phyloP scores from a whole-genome alignment of 345 rosid genomes.

The Clarkia xantiana region DNA sequence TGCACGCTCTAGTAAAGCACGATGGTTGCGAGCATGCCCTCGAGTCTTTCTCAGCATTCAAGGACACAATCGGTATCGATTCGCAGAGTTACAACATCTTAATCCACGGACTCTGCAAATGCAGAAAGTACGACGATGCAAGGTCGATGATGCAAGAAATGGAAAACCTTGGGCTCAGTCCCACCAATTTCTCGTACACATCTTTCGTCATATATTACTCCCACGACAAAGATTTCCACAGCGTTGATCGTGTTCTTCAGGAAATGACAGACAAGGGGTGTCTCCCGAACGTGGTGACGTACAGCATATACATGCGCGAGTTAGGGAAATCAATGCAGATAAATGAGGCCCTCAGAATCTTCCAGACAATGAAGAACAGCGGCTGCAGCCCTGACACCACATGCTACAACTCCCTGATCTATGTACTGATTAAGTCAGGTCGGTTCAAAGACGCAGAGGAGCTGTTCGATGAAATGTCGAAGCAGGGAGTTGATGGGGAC shows the following conservation, averaged over 20 bases:
- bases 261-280: slow-evolving; percentile 60
- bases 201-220: slow-evolving; percentile 58
- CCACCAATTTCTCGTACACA: slow-evolving; percentile 50
- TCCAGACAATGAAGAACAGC: slow-evolving; percentile 53
- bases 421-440: slow-evolving; percentile 47
- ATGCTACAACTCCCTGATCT: slow-evolving; percentile 57
- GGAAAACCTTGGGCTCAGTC: slow-evolving; percentile 33
- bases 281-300: slow-evolving; percentile 44
- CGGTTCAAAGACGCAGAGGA: slow-evolving; percentile 55
- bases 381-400: slow-evolving; percentile 52
- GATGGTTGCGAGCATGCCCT: slow-evolving; percentile 54
- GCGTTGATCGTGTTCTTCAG: slow-evolving; percentile 33
- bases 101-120: slow-evolving; percentile 73
- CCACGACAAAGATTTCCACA: slow-evolving; percentile 51
- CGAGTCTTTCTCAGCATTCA: slow-evolving; percentile 27
- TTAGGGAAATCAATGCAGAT: slow-evolving; percentile 56
- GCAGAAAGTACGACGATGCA: slow-evolving; percentile 44
- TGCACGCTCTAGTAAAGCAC: slow-evolving; percentile 75
- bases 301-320: slow-evolving; percentile 59
- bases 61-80: slow-evolving; percentile 22
- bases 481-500: slow-evolving; percentile 42
- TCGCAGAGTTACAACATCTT: slow-evolving; percentile 36
- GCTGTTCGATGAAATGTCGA: slow-evolving; percentile 61
- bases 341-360: slow-evolving; percentile 48
- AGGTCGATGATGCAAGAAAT: slow-evolving; percentile 39